Conservation (phyloP, 2,329 filamentous ascomycete genomes). For the Ploettnerulaceae sp. region DNA sequence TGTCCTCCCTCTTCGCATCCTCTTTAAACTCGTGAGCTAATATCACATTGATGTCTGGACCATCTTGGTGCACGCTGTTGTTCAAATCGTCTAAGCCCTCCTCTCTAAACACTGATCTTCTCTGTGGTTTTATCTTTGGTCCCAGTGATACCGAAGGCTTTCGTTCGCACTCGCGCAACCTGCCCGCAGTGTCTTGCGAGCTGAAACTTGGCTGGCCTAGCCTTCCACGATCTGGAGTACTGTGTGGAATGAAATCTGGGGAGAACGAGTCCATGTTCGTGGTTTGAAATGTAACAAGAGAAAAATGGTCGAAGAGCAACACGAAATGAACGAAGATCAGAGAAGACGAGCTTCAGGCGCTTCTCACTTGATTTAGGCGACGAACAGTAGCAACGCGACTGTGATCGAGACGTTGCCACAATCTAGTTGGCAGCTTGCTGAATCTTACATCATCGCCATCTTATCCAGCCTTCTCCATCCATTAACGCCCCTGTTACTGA, state of each 20-base stretch:
- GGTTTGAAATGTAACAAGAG: neutral
- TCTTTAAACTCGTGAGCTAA: neutral
- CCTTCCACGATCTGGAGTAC: conserved; percentile 15
- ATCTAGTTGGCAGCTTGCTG: conserved; percentile 3
- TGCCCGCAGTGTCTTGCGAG: conserved; percentile 23
- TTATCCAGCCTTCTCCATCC: neutral
- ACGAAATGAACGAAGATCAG: neutral
- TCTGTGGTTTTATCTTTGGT: conserved; percentile 16
- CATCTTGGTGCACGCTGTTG: conserved; percentile 15
- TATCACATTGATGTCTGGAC: conserved; percentile 2
- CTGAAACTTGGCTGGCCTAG: conserved; percentile 23
- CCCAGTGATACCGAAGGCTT: conserved; percentile 8
- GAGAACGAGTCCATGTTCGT: conserved; percentile 2
- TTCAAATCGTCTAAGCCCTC: conserved; percentile 29
- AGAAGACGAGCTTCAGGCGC: neutral
- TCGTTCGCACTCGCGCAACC: conserved; percentile 21
- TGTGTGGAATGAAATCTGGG: neutral
- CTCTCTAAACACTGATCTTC: conserved; percentile 27
- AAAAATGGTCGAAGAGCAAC: neutral
- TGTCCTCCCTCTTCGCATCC: neutral
- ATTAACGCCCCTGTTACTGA: neutral
- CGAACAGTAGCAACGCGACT: neutral
- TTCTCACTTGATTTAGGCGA: neutral
- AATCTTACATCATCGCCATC: conserved; percentile 8
- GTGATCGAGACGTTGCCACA: neutral